These are phyloP conservation scores for Podila epigama DNA, from an alignment of 192 early-diverging fungal genomes.

Conservation along the genomic window DNA sequence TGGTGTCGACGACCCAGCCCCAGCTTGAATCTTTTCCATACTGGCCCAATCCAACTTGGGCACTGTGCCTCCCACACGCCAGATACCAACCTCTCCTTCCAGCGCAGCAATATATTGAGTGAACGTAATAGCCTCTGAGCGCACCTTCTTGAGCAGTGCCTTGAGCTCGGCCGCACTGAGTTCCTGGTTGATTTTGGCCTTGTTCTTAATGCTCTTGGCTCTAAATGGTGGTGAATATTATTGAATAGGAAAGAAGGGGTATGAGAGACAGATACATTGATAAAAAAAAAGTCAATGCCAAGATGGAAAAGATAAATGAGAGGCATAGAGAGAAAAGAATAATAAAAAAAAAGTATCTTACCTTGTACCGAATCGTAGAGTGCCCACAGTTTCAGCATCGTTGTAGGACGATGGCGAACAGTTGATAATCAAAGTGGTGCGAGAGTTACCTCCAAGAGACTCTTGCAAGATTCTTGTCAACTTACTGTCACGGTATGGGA, in stretches of 20 bases:
- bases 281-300: too few relatives aligned
- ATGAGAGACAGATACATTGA: too few relatives aligned
- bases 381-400: constrained; percentile 93
- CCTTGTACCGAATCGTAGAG: constrained; percentile 94
- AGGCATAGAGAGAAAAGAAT: too few relatives aligned
- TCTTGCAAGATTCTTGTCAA: constrained; percentile 99
- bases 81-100: constrained; percentile 89
- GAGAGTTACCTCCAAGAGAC: constrained; percentile 98
- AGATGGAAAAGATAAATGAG: too few relatives aligned
- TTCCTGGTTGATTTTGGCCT: constrained; percentile 99
- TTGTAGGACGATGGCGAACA: constrained; percentile 98
- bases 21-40: constrained; percentile 59
- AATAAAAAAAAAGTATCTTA: too few relatives aligned
- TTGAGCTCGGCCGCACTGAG: constrained; percentile 95
- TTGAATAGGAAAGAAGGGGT: not conserved
- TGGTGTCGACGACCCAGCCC: constrained; percentile 52
- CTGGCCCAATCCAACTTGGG: constrained; percentile 66
- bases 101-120: constrained; percentile 85
- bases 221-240: too few relatives aligned
- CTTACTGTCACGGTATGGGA: constrained; percentile 99
- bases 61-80: constrained; percentile 84
- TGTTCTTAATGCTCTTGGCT: constrained; percentile 99
- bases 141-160: constrained; percentile 89
- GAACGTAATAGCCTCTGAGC: constrained; percentile 79
- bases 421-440: constrained; percentile 99